phyloP scores from a whole-genome alignment of 2,329 filamentous ascomycete species.

The Macroventuria anomochaeta region DNA sequence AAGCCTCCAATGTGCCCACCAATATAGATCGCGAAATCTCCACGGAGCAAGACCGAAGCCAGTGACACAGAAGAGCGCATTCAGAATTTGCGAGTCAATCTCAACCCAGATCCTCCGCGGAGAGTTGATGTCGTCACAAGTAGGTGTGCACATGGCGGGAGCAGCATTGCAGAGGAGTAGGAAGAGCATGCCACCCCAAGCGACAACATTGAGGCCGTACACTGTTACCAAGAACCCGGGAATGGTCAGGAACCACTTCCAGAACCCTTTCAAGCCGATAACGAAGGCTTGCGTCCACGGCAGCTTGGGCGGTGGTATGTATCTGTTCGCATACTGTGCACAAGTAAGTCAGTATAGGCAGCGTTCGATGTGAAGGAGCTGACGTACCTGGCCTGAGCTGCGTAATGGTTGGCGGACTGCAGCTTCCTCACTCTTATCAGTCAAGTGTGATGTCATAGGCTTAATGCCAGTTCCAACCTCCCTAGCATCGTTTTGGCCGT shows the following conservation, averaged over 20 bases:
- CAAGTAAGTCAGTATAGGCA: conserved; percentile 11
- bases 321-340: conserved; percentile 48
- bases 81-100: conserved; percentile 81
- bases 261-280: conserved; percentile 67
- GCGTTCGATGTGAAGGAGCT: too few relatives aligned
- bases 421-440: conserved; percentile 23
- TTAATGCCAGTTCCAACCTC: conserved; percentile 9
- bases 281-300: conserved; percentile 65
- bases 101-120: conserved; percentile 86
- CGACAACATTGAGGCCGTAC: conserved; percentile 82
- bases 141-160: conserved; percentile 72
- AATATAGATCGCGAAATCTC: conserved; percentile 82
- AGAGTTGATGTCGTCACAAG: conserved; percentile 77
- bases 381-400: conserved; percentile 28
- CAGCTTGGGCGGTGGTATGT: conserved; percentile 52
- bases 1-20: conserved; percentile 57
- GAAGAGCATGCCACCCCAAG: conserved; percentile 92
- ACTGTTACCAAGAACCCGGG: conserved; percentile 78
- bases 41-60: conserved; percentile 85
- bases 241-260: conserved; percentile 76
- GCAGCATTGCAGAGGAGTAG: conserved; percentile 77
- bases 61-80: conserved; percentile 84
- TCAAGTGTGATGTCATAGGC: conserved; percentile 27
- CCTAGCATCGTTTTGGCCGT: conserved; percentile 19
- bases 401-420: conserved; percentile 21